Evolutionary conservation across 306 rosid species (phyloP).

Genomic region (Cicer chorassanicum): DNA sequence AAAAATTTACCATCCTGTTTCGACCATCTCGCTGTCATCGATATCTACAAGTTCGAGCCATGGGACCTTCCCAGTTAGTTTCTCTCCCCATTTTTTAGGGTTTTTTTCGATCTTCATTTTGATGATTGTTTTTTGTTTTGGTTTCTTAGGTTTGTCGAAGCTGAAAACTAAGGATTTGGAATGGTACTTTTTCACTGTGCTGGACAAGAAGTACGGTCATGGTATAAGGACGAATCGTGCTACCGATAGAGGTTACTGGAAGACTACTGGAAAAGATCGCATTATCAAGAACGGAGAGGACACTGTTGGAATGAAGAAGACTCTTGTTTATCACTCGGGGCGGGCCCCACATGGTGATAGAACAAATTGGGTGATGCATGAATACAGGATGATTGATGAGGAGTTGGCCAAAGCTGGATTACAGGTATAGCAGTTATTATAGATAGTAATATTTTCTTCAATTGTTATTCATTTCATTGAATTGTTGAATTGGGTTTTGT

Average conservation of each 20-base stretch:
- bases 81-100: neutral
- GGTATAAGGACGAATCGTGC: slow-evolving; percentile 87
- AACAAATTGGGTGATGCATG: slow-evolving; percentile 98
- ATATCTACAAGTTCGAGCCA: slow-evolving; percentile 82
- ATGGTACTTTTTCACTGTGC: slow-evolving; percentile 86
- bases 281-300: slow-evolving; percentile 44
- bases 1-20: slow-evolving; percentile 51
- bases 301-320: slow-evolving; percentile 85
- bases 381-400: slow-evolving; percentile 69
- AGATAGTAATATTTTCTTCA: neutral
- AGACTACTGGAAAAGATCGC: slow-evolving; percentile 94
- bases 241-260: slow-evolving; percentile 90
- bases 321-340: slow-evolving; percentile 83
- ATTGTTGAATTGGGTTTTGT: neutral
- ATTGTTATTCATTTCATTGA: neutral
- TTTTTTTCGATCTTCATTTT: neutral
- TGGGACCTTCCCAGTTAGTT: slow-evolving; percentile 90
- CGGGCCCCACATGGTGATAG: slow-evolving; percentile 80
- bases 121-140: neutral
- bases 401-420: slow-evolving; percentile 61
- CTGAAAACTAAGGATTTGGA: slow-evolving; percentile 81
- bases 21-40: slow-evolving; percentile 70
- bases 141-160: slow-evolving; percentile 62
- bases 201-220: slow-evolving; percentile 86
- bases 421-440: slow-evolving; percentile 52